Evolutionary conservation across 1,284 basidiomycete genomes (phyloP), one percentile per base, ranked within the genome.

Genomic region (Melampsora occidentalis): DNA sequence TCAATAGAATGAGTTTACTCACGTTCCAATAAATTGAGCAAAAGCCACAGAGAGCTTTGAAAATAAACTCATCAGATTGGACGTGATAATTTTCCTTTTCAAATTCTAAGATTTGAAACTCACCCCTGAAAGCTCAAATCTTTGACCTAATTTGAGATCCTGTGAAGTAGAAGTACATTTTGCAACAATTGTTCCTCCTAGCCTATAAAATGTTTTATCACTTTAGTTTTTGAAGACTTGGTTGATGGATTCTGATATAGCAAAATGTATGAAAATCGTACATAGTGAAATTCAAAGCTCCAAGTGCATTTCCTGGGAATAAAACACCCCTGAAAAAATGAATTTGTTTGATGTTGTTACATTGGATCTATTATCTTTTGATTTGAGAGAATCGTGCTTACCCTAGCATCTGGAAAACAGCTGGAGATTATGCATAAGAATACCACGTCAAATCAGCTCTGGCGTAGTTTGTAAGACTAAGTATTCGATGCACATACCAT

Each of bases 241-340:
- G 0, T 14, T 46, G 42, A 46, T 46, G 9, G n/a, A 20, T 16
- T 9, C 7, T 22, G 20, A 59, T 51, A 10, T 5, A 28, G 22
- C 2, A 1, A 39, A 7, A 18, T 57, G 1, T 18, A 59, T 22
- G 25, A 35, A 46, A 46, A 20, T 31, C 66, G 53, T 62, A 76
- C 72, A 51, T 76, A 46, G 72, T 76, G 31, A 76, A 76, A 64
- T 57, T 67, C 72, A 76, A 68, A 2, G 57, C 59, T 25, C 65
- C 72, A 33, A 68, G n/a, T 33, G 66, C 65, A 49, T 76, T 76
- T 51, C 72, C 72, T 49, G 72, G 72, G 62, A 76, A 76, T 42
- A 76, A 12, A 25, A 67, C n/a, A 39, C 72, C 72, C 5, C 72
- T 76, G 53, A n/a, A 22, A 57, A 22, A n/a, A n/a, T 9, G 28